Base-by-base conservation (phyloP, 1,139 yeast species). In the Torulaspora pretoriensis region DNA sequence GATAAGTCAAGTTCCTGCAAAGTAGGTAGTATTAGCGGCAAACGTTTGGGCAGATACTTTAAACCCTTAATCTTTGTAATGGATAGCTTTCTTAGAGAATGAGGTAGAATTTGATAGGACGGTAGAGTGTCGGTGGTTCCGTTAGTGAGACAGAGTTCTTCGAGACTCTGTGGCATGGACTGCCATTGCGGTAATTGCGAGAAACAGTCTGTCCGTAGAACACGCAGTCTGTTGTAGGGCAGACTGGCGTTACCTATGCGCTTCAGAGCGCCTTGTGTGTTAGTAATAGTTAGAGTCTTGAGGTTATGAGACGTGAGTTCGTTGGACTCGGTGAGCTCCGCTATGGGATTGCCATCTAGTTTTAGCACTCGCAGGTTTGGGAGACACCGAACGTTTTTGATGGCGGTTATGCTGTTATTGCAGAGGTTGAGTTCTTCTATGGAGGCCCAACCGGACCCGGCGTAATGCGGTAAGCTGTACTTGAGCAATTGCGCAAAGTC, bases 261-360 rank as follows among this genome's bases (percentile, higher is more conserved):
- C 10, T 35, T 17, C 9, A 35, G 17, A 9, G 44, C 26, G 12
- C 40, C 34, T 12, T 23, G 25, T 9, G 47, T 47, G 17, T 44
- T 33, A 13, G 42, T 35, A 9, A 47, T 24, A 9, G 34, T 42
- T 14, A 41, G 27, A 9, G 46, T 44, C 36, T 38, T 34, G 4
- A 47, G 33, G 19, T 37, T 29, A 17, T 34, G 25, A 3, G 6
- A n/a, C 4, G 19, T 30, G 31, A 34, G 19, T 37, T 24, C 23
- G 25, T 28, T 33, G 24, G 24, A 13, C 19, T 48, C 54, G 3
- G 56, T 34, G 23, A 47, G 17, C 30, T 34, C 33, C 23, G 43
- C 50, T 8, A 58, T 41, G 26, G 60, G 59, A 38, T 60, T 61
- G 22, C 55, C 53, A 32, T 60, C 56, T 23, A 60, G 35, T 17